phyloP scores from a whole-genome alignment of 495 filamentous ascomycete species.

The Jackrogersella minutella region DNA sequence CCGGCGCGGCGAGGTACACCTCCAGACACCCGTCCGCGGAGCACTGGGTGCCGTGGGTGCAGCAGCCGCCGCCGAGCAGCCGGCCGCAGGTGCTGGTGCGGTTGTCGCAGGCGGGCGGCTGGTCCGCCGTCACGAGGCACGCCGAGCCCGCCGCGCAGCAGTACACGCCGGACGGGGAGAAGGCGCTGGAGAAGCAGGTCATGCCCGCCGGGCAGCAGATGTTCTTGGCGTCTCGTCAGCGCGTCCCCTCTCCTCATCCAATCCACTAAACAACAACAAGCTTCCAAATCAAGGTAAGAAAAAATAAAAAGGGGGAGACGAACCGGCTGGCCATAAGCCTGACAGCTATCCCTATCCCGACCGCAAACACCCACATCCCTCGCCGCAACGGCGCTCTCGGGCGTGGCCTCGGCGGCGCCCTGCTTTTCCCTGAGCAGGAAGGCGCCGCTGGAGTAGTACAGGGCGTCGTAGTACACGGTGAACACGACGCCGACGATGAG shows the following conservation, averaged over 20 bases:
- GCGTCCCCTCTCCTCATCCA: neutral
- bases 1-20: slow-evolving; percentile 33
- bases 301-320: neutral
- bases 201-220: slow-evolving; percentile 33
- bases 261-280: no score
- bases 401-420: neutral
- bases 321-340: slow-evolving; percentile 26
- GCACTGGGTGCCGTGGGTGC: slow-evolving; percentile 22
- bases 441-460: slow-evolving; percentile 38
- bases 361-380: neutral
- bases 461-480: slow-evolving; percentile 35
- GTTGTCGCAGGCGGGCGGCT: slow-evolving; percentile 22
- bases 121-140: slow-evolving; percentile 14
- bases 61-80: slow-evolving; percentile 31
- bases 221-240: slow-evolving; percentile 17
- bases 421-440: slow-evolving; percentile 23
- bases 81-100: slow-evolving; percentile 10
- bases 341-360: slow-evolving; percentile 26
- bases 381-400: neutral
- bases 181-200: slow-evolving; percentile 23
- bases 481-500: slow-evolving; percentile 35
- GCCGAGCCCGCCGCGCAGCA: slow-evolving; percentile 12
- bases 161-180: slow-evolving; percentile 33
- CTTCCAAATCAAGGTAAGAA: neutral
- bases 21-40: slow-evolving; percentile 30